phyloP scores from a whole-genome alignment of 345 rosid genomes.

The Ailanthus altissimus region DNA sequence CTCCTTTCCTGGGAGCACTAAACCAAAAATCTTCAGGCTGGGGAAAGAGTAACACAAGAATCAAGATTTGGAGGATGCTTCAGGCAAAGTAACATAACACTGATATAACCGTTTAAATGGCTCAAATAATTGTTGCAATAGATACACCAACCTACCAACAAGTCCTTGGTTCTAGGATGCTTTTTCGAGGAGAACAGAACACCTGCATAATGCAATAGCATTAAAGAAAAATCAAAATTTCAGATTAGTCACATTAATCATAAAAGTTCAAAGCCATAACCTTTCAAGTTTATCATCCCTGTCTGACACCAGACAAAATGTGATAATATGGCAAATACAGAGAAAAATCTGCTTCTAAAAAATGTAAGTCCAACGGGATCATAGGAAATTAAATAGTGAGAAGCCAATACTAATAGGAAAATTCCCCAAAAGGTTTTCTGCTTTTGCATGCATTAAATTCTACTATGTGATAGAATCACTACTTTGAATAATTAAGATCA shows the following conservation, averaged over 20 bases:
- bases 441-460: neutral
- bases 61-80: neutral
- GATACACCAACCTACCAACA: conserved; percentile 50
- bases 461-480: neutral
- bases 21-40: conserved; percentile 93
- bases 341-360: neutral
- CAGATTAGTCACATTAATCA: neutral
- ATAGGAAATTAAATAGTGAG: neutral
- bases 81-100: neutral
- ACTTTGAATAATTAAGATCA: neutral
- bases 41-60: conserved; percentile 5
- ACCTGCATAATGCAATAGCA: conserved; percentile 41
- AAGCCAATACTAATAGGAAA: neutral
- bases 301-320: neutral
- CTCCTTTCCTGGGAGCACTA: conserved; percentile 85
- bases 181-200: conserved; percentile 79
- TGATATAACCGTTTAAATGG: neutral
- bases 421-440: neutral
- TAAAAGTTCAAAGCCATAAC: neutral
- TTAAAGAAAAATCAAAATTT: neutral
- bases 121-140: conserved; percentile 2
- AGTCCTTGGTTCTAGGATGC: conserved; percentile 74
- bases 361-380: neutral
- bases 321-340: neutral
- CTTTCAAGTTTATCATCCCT: neutral